Evolutionary conservation across 108 stramenopile species (phyloP).

Genomic region (Pseudonitzschia delicatissima): DNA sequence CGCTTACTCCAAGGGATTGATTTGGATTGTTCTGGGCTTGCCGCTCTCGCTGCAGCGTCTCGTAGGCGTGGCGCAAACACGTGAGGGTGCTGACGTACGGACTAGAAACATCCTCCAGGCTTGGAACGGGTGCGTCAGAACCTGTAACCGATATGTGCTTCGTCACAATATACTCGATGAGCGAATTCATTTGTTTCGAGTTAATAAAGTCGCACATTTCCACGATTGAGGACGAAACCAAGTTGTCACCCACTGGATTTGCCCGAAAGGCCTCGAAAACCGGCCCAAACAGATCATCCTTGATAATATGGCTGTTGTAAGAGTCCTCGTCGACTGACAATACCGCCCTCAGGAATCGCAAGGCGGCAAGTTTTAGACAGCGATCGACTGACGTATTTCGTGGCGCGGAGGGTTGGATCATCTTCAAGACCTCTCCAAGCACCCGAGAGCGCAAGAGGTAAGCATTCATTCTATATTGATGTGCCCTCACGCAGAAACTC

Average conservation of each 20-base stretch:
- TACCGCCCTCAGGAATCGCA: slow-evolving; percentile 77
- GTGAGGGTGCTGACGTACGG: slow-evolving; percentile 80
- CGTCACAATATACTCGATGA: slow-evolving; percentile 82
- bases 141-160: slow-evolving; percentile 47
- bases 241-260: slow-evolving; percentile 80
- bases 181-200: slow-evolving; percentile 73
- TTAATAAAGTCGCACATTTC: slow-evolving; percentile 89
- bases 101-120: slow-evolving; percentile 77
- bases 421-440: slow-evolving; percentile 60
- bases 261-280: slow-evolving; percentile 82
- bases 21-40: slow-evolving; percentile 8
- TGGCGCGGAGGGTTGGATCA: slow-evolving; percentile 26
- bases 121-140: slow-evolving; percentile 27
- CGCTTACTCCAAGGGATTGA: background rate
- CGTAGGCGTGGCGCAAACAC: slow-evolving; percentile 58
- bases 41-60: slow-evolving; percentile 34
- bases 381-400: slow-evolving; percentile 47
- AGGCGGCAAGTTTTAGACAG: slow-evolving; percentile 72
- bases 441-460: slow-evolving; percentile 73
- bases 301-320: slow-evolving; percentile 86
- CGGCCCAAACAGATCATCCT: slow-evolving; percentile 80
- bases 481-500: slow-evolving; percentile 83
- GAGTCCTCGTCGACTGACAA: slow-evolving; percentile 85
- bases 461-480: slow-evolving; percentile 81
- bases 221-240: slow-evolving; percentile 77